These are phyloP conservation scores for Leptosphaerulina australis DNA, from an alignment of 2,329 filamentous ascomycete species.

Conservation along the genomic window DNA sequence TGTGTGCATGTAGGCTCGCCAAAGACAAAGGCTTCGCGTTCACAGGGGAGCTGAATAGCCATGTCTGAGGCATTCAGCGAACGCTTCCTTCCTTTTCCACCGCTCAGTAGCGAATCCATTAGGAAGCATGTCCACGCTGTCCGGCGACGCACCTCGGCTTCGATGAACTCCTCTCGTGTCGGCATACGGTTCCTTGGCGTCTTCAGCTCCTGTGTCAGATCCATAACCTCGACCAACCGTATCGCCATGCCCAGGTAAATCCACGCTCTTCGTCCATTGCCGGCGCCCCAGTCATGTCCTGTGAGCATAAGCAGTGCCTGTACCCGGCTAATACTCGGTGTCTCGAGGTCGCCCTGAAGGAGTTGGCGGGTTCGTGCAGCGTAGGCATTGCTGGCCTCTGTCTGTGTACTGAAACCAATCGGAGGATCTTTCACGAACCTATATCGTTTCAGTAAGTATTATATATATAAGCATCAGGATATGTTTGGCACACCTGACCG, in stretches of 20 bases:
- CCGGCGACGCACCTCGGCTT: slow-evolving; percentile 49
- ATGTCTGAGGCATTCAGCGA: slow-evolving; percentile 46
- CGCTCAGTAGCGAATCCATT: slow-evolving; percentile 51
- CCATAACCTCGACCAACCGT: slow-evolving; percentile 50
- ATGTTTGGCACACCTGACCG: slow-evolving; percentile 41
- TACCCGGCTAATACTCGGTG: slow-evolving; percentile 48
- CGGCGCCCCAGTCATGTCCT: slow-evolving; percentile 56
- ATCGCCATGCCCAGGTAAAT: slow-evolving; percentile 53
- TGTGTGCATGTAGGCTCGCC: slow-evolving; percentile 47
- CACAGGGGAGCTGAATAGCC: slow-evolving; percentile 49
- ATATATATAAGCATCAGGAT: neutral
- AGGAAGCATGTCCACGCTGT: slow-evolving; percentile 53
- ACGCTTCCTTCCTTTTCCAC: slow-evolving; percentile 49
- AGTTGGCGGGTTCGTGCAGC: slow-evolving; percentile 50
- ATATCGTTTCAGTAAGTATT: neutral
- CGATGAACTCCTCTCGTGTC: slow-evolving; percentile 50
- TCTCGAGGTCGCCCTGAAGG: slow-evolving; percentile 50
- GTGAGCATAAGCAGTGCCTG: slow-evolving; percentile 53
- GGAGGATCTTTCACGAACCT: slow-evolving; percentile 50
- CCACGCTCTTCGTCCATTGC: slow-evolving; percentile 50
- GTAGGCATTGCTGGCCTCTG: slow-evolving; percentile 51
- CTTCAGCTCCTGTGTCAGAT: slow-evolving; percentile 47
- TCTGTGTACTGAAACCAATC: slow-evolving; percentile 44
- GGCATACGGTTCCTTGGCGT: slow-evolving; percentile 39
- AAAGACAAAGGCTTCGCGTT: slow-evolving; percentile 49